A percentile compares a stretch with the other conserved stretches of the same genome.
Conservation (phyloP, 1,284 basidiomycete genomes). For the Meira nashicola region DNA sequence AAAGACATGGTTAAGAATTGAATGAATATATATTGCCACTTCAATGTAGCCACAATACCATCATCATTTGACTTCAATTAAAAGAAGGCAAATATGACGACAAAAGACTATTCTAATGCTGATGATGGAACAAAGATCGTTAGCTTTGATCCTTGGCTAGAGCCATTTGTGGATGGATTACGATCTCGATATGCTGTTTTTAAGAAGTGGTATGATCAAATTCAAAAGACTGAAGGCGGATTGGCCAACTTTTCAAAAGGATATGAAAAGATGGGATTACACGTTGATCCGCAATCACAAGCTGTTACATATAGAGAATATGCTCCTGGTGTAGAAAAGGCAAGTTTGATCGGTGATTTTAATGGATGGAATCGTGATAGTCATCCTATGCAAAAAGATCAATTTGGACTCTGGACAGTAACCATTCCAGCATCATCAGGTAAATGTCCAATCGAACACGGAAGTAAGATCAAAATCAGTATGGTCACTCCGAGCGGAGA, state of each 20-base stretch:
- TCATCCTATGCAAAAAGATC: slow-evolving; percentile 75
- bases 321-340: slow-evolving; percentile 83
- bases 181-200: slow-evolving; percentile 35
- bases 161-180: slow-evolving; percentile 40
- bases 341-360: slow-evolving; percentile 87
- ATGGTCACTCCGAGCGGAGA: slow-evolving; percentile 67
- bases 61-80: no score
- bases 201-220: slow-evolving; percentile 32
- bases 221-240: slow-evolving; percentile 56
- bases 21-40: no score
- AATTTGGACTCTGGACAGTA: slow-evolving; percentile 92
- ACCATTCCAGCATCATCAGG: slow-evolving; percentile 64
- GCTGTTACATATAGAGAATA: slow-evolving; percentile 85
- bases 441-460: slow-evolving; percentile 79
- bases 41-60: no score
- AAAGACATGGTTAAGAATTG: no score
- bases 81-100: neutral
- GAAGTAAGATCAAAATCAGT: slow-evolving; percentile 75
- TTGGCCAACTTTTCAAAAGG: slow-evolving; percentile 83
- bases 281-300: slow-evolving; percentile 63
- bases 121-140: slow-evolving; percentile 44
- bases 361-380: slow-evolving; percentile 79
- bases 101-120: slow-evolving; percentile 39
- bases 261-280: slow-evolving; percentile 78
- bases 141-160: slow-evolving; percentile 45